phyloP scores from a whole-genome alignment of 108 stramenopile genomes.

The Discostella pseudostelligera region DNA sequence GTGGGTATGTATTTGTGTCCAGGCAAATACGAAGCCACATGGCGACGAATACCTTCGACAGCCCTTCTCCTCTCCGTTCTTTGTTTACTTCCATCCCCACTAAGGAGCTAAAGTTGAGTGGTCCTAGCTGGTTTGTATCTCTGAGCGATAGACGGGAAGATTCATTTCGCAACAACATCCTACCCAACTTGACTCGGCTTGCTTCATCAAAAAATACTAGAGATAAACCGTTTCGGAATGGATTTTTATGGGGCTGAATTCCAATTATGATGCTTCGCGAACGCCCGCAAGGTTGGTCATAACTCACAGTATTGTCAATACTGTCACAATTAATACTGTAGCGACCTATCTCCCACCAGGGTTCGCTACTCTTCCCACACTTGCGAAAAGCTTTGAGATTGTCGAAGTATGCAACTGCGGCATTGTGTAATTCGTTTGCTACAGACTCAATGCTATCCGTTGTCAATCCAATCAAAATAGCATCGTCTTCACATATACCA shows the following conservation, averaged over 20 bases:
- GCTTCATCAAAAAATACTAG: constrained; percentile 36
- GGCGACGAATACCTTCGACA: constrained; percentile 41
- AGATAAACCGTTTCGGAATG: constrained; percentile 41
- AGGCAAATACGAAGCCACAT: constrained; percentile 48
- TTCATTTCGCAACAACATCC: constrained; percentile 38
- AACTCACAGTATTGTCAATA: not conserved
- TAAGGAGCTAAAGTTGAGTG: constrained; percentile 31
- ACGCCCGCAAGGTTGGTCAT: not conserved
- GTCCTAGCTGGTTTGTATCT: not conserved
- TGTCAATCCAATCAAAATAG: not conserved
- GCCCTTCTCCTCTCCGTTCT: constrained; percentile 33
- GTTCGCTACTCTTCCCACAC: constrained; percentile 44
- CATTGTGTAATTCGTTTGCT: not conserved
- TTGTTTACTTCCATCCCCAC: constrained; percentile 47
- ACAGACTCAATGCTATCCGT: not conserved
- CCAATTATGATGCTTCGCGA: constrained; percentile 20
- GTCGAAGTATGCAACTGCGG: constrained; percentile 28
- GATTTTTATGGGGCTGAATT: constrained; percentile 51
- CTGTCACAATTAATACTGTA: constrained; percentile 9
- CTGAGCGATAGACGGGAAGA: constrained; percentile 3
- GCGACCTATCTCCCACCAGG: constrained; percentile 47
- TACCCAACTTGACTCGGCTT: constrained; percentile 33
- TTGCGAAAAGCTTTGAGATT: constrained; percentile 30
- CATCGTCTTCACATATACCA: not conserved
- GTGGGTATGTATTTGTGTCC: constrained; percentile 34